Evolutionary conservation across 75 land plant genomes (phyloP).

Genomic region (Larix kaempferi): DNA sequence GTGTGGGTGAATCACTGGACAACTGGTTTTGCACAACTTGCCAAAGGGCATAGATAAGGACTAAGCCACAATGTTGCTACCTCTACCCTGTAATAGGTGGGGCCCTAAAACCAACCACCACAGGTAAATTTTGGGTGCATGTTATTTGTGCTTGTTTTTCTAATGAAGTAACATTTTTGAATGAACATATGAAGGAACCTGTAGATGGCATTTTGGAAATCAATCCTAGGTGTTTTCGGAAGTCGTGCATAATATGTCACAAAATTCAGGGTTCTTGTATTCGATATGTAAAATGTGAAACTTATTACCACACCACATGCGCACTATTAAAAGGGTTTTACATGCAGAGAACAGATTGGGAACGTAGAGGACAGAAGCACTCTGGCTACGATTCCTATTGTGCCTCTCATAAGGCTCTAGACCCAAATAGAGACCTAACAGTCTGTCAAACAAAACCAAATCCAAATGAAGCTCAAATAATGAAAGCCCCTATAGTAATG

Average conservation of each 20-base stretch:
- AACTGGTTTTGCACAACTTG: constrained; percentile 92
- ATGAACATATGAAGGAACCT: constrained; percentile 80
- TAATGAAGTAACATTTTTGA: constrained; percentile 69
- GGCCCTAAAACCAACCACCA: constrained; percentile 83
- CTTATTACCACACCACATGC: constrained; percentile 88
- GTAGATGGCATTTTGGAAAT: constrained; percentile 82
- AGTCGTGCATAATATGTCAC: constrained; percentile 75
- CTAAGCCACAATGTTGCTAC: constrained; percentile 71
- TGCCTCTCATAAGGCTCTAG: not conserved
- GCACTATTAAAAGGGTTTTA: constrained; percentile 83
- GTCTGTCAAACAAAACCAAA: too few species aligned
- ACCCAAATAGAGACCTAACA: not conserved
- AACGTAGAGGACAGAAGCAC: not conserved
- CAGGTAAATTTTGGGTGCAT: constrained; percentile 82
- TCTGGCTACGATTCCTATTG: not conserved
- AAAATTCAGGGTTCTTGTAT: constrained; percentile 92
- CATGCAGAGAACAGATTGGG: constrained; percentile 54
- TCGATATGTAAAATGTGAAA: constrained; percentile 70
- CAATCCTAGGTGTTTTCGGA: constrained; percentile 50
- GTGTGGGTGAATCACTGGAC: constrained; percentile 54
- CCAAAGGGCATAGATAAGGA: constrained; percentile 50
- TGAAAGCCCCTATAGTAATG: too few species aligned
- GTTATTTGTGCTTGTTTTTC: constrained; percentile 94
- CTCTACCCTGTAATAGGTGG: constrained; percentile 98
- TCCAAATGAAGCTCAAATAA: too few species aligned